phyloP scores from a whole-genome alignment of 441 rosid species.

The Hura crepitans region DNA sequence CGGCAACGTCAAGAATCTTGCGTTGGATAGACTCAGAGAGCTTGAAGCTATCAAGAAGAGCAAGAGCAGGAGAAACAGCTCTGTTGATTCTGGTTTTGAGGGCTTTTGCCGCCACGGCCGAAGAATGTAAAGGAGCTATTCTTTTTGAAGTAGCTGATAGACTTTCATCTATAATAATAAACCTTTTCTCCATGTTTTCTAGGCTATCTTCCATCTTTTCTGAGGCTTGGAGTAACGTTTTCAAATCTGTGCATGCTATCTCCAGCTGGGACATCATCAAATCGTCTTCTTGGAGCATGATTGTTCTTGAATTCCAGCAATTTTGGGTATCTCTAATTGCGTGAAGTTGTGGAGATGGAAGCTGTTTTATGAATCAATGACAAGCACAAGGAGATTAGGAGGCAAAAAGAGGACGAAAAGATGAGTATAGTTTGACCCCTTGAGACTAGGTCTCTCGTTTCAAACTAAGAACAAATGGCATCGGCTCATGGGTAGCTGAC shows the following conservation, averaged over 20 bases:
- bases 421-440: neutral
- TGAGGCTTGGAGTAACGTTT: constrained; percentile 35
- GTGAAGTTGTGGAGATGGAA: neutral
- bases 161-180: constrained; percentile 35
- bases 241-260: constrained; percentile 40
- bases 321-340: neutral
- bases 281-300: constrained; percentile 33
- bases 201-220: constrained; percentile 32
- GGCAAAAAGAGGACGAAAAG: constrained; percentile 13
- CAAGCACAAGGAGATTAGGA: neutral
- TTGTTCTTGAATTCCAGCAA: neutral
- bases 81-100: constrained; percentile 57
- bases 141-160: constrained; percentile 40
- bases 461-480: constrained; percentile 36
- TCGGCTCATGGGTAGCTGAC: constrained; percentile 27
- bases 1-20: constrained; percentile 35
- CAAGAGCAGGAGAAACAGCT: constrained; percentile 48
- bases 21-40: constrained; percentile 42
- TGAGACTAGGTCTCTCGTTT: constrained; percentile 32
- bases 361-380: constrained; percentile 8
- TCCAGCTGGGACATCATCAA: constrained; percentile 33
- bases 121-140: constrained; percentile 52
- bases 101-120: constrained; percentile 49
- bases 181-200: constrained; percentile 37
- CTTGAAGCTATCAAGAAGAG: constrained; percentile 45